A percentile compares a stretch with the other conserved stretches of the same genome.
These are phyloP conservation scores for Globisporangium iwayamae DNA, from an alignment of 352 stramenopile species.

Conservation along the genomic window DNA sequence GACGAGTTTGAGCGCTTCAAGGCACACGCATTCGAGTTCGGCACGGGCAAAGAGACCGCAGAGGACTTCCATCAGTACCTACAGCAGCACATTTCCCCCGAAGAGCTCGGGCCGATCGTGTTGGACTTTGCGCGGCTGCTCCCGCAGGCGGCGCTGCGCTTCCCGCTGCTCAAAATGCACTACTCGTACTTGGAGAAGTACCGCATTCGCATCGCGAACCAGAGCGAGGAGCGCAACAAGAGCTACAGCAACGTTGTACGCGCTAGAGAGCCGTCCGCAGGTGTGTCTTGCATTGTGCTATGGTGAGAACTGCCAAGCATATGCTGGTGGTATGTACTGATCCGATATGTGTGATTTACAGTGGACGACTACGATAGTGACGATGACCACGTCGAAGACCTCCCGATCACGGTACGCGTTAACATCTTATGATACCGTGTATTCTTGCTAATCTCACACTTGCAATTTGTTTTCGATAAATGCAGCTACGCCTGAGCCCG, in stretches of 20 bases:
- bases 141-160: conserved; percentile 47
- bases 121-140: conserved; percentile 78
- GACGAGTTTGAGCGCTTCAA: conserved; percentile 79
- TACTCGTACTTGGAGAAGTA: conserved; percentile 42
- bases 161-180: conserved; percentile 70
- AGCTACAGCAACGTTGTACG: conserved; percentile 54
- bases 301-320: too few species aligned
- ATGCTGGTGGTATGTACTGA: background rate
- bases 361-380: conserved; percentile 37
- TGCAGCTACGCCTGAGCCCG: conserved; percentile 62
- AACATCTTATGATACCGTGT: background rate
- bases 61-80: conserved; percentile 72
- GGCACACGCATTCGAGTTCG: conserved; percentile 67
- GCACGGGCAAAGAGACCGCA: conserved; percentile 58
- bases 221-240: conserved; percentile 46
- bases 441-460: background rate
- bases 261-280: conserved; percentile 29
- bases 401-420: conserved; percentile 55
- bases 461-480: background rate
- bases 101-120: conserved; percentile 65
- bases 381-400: conserved; percentile 67
- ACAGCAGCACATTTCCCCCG: conserved; percentile 40
- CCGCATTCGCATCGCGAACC: conserved; percentile 22
- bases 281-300: conserved; percentile 8
- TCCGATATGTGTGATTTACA: background rate